Evolutionary conservation across 2,329 filamentous ascomycete genomes (phyloP).

Genomic region (Aspergillus spinulosporus): DNA sequence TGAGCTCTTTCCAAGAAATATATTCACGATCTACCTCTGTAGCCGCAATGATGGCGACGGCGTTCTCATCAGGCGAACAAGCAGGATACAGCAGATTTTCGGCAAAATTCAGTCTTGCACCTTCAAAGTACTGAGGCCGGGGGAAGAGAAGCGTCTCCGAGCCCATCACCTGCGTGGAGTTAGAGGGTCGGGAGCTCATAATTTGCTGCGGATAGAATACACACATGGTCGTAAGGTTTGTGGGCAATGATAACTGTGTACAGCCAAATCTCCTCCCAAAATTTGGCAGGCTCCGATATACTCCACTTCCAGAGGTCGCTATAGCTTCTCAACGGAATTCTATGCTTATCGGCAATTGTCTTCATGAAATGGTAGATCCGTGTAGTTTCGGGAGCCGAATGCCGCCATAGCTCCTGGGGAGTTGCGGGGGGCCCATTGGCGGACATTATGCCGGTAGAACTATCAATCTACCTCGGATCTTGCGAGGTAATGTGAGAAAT

Average conservation of each 20-base stretch:
- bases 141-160: slow-evolving; percentile 74
- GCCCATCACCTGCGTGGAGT: slow-evolving; percentile 62
- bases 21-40: slow-evolving; percentile 70
- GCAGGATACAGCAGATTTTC: slow-evolving; percentile 87
- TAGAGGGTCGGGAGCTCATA: slow-evolving; percentile 1
- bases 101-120: slow-evolving; percentile 82
- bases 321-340: slow-evolving; percentile 65
- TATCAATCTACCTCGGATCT: background rate
- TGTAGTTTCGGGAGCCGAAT: slow-evolving; percentile 65
- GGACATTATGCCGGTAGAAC: slow-evolving; percentile 10
- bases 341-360: slow-evolving; percentile 67
- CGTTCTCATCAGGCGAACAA: slow-evolving; percentile 56
- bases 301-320: slow-evolving; percentile 83
- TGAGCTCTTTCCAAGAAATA: slow-evolving; percentile 75
- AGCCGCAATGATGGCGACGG: slow-evolving; percentile 72
- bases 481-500: background rate
- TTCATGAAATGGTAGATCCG: slow-evolving; percentile 72
- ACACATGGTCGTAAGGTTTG: slow-evolving; percentile 50
- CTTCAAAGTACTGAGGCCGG: slow-evolving; percentile 79
- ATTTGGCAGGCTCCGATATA: slow-evolving; percentile 68
- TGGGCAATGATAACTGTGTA: slow-evolving; percentile 75
- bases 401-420: slow-evolving; percentile 66
- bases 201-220: slow-evolving; percentile 13
- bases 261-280: slow-evolving; percentile 86
- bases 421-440: slow-evolving; percentile 12